Evolutionary conservation across 345 rosid genomes (phyloP), one percentile per base, ranked within the genome.

Genomic region (Lepidium didymum): DNA sequence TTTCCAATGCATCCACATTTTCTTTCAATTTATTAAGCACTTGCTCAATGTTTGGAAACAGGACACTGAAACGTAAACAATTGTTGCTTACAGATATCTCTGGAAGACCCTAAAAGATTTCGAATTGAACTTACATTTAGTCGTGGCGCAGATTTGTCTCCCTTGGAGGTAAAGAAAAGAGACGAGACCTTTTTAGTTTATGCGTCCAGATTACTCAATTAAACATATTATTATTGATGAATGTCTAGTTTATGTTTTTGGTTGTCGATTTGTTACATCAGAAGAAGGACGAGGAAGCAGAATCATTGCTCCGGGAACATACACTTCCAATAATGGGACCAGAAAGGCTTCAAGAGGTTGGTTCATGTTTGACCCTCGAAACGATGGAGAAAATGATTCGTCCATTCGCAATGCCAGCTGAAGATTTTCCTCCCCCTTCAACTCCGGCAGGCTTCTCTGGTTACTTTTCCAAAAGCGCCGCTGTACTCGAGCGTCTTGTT

Each of bases 271-370:
- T 40, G 53, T 35, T 13, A 67, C 38, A 59, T 55, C 61, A 78
- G 96, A 87, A 61, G 81, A 84, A 89, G 15, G 92, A 84, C 63
- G 62, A 76, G 33, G 83, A 85, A 69, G 96, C 92, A 6, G 75
- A 82, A 18, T 84, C 89, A 14, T 79, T 91, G 75, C 96, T 81
- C 36, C 82, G 88, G 82, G 99, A 95, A 78, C 99, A 95, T 80
- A 89, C 94, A 7, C 86, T 95, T 51, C 99, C 97, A 10, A 88
- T 95, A 75, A 95, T 86, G 96, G 96, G 99, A 54, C 98, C 97
- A 29, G 99, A 95, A 76, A 91, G 97, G 83, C 83, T 95, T 45
- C 99, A 95, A 68, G 98, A 91, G 77, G 90, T 77, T 23, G 88
- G 83, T 72, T 85, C 97, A 1, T 91, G 82, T 75, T 88, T 88